Evolutionary conservation across 2,329 filamentous ascomycete genomes (phyloP).

Genomic region (Rachicladosporium sp.): DNA sequence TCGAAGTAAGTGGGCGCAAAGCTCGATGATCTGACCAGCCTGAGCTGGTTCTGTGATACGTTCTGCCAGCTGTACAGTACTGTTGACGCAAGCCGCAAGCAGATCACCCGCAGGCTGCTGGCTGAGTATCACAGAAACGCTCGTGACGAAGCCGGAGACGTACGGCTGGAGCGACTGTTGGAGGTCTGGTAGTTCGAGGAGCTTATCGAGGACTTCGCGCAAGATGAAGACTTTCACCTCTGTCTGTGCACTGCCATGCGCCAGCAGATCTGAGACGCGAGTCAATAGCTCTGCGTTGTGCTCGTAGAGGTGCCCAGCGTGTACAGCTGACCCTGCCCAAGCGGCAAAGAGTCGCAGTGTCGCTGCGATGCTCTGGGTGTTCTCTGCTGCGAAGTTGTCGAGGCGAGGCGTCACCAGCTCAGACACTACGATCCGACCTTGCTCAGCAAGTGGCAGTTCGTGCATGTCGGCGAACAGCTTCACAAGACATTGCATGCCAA

Average conservation of each 20-base stretch:
- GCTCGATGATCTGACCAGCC: slow-evolving; percentile 64
- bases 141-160: slow-evolving; percentile 52
- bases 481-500: slow-evolving; percentile 68
- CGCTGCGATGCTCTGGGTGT: slow-evolving; percentile 80
- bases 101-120: slow-evolving; percentile 57
- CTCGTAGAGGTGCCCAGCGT: slow-evolving; percentile 56
- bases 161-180: slow-evolving; percentile 50
- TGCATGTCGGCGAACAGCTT: slow-evolving; percentile 64
- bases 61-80: slow-evolving; percentile 62
- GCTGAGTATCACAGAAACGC: slow-evolving; percentile 41
- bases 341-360: slow-evolving; percentile 68
- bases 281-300: slow-evolving; percentile 49
- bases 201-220: slow-evolving; percentile 55
- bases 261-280: slow-evolving; percentile 60
- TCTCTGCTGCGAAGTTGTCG: slow-evolving; percentile 68
- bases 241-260: slow-evolving; percentile 63
- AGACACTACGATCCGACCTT: slow-evolving; percentile 56
- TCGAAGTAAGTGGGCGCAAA: slow-evolving; percentile 67
- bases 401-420: slow-evolving; percentile 69
- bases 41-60: slow-evolving; percentile 57
- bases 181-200: slow-evolving; percentile 48
- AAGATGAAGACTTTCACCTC: slow-evolving; percentile 77
- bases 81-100: slow-evolving; percentile 65
- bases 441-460: slow-evolving; percentile 58
- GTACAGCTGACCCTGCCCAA: slow-evolving; percentile 59